Evolutionary conservation across 805 yeast genomes (phyloP).

Genomic region (Starmerella stigmatis): DNA sequence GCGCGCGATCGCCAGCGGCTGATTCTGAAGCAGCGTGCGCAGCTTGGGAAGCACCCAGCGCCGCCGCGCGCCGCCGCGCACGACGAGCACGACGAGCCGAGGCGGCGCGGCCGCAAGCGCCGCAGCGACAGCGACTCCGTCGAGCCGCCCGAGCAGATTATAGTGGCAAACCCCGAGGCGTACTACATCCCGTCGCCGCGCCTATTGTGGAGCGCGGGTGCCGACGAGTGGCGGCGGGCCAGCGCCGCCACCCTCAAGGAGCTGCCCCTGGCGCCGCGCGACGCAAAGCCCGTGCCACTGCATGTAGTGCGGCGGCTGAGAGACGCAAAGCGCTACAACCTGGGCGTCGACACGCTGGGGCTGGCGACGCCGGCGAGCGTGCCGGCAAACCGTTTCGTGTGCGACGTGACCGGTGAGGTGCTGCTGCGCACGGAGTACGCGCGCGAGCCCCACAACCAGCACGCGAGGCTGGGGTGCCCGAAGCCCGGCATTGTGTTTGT

Average conservation of each 20-base stretch:
- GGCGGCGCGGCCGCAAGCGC: constrained; percentile 8
- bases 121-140: background rate
- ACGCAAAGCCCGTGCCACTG: background rate
- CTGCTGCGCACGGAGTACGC: constrained; percentile 55
- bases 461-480: constrained; percentile 60
- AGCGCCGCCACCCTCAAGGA: background rate
- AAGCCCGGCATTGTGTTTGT: constrained; percentile 46
- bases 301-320: constrained; percentile 1
- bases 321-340: constrained; percentile 3
- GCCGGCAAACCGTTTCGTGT: constrained; percentile 38
- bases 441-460: constrained; percentile 62
- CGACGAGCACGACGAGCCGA: constrained; percentile 10
- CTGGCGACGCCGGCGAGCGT: constrained; percentile 52
- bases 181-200: background rate
- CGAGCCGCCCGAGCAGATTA: background rate
- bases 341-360: constrained; percentile 18
- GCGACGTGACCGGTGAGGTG: constrained; percentile 64
- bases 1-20: constrained; percentile 37
- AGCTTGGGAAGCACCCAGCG: background rate
- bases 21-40: constrained; percentile 11
- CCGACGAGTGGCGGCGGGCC: background rate
- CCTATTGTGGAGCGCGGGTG: background rate
- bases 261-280: constrained; percentile 5
- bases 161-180: background rate
- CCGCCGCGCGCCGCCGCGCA: background rate